phyloP scores from a whole-genome alignment of 1,284 basidiomycete genomes.

The Leccinum ponderosum region DNA sequence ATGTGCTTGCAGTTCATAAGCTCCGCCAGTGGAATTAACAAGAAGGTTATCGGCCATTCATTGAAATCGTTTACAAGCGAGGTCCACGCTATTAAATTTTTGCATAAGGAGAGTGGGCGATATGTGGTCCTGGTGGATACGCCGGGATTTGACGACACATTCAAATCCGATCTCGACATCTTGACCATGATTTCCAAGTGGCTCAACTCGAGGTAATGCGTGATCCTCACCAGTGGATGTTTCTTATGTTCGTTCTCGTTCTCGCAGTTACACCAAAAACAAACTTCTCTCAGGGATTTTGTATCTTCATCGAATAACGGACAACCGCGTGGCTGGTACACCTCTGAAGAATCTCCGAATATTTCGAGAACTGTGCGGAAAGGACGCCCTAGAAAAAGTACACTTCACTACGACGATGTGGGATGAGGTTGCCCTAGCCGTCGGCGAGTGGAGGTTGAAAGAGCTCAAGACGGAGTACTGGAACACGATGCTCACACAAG shows the following conservation, averaged over 20 bases:
- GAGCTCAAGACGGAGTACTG: constrained; percentile 6
- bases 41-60: not conserved
- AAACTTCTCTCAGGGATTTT: constrained; percentile 41
- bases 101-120: no score
- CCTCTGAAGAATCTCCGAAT: constrained; percentile 42
- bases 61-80: no score
- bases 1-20: constrained; percentile 24
- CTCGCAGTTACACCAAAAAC: constrained; percentile 34
- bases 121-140: no score
- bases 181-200: constrained; percentile 20
- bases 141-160: no score
- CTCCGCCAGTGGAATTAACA: constrained; percentile 12
- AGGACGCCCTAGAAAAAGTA: constrained; percentile 11
- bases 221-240: not conserved
- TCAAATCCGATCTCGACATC: constrained; percentile 10
- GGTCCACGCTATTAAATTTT: no score
- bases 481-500: constrained; percentile 1
- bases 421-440: not conserved
- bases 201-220: constrained; percentile 14
- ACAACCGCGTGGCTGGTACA: constrained; percentile 43
- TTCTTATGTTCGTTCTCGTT: not conserved
- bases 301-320: constrained; percentile 51
- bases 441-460: constrained; percentile 1
- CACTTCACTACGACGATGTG: constrained; percentile 2
- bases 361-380: constrained; percentile 46